phyloP scores from a whole-genome alignment of 139 green algal genomes.

The Chlorella sorokiniana region DNA sequence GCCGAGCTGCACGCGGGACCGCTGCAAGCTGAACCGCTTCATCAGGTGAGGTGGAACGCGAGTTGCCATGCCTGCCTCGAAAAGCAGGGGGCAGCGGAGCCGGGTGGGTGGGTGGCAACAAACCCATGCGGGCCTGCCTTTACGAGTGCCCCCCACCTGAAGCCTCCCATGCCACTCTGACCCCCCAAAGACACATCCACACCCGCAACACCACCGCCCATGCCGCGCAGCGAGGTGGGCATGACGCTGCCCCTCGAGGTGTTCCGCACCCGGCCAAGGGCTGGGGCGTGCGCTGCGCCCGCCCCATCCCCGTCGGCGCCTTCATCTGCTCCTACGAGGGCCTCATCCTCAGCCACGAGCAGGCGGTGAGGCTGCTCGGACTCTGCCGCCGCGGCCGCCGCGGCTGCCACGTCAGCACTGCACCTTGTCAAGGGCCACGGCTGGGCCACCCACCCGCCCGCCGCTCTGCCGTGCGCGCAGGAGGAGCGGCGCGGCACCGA shows the following conservation, averaged over 20 bases:
- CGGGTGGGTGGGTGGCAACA: too few relatives aligned
- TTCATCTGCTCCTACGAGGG: conserved; percentile 50
- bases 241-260: conserved; percentile 68
- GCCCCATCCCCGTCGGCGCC: conserved; percentile 46
- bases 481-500: conserved; percentile 10
- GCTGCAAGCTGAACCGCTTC: conserved; percentile 46
- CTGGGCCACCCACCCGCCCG: background rate
- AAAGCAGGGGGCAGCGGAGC: too few relatives aligned
- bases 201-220: background rate
- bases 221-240: conserved; percentile 29
- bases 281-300: conserved; percentile 68
- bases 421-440: background rate
- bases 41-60: conserved; percentile 16
- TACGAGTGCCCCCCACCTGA: too few relatives aligned
- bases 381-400: too few relatives aligned
- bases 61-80: too few relatives aligned
- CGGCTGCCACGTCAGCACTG: background rate
- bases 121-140: too few relatives aligned
- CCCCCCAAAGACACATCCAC: background rate
- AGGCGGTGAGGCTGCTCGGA: background rate
- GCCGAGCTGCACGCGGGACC: background rate
- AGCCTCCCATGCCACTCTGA: background rate
- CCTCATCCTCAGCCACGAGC: background rate
- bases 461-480: background rate
- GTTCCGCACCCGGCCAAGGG: conserved; percentile 62